Evolutionary conservation across 495 filamentous ascomycete genomes (phyloP), one percentile per base, ranked within the genome.

Genomic region (Annulohypoxylon stygium): DNA sequence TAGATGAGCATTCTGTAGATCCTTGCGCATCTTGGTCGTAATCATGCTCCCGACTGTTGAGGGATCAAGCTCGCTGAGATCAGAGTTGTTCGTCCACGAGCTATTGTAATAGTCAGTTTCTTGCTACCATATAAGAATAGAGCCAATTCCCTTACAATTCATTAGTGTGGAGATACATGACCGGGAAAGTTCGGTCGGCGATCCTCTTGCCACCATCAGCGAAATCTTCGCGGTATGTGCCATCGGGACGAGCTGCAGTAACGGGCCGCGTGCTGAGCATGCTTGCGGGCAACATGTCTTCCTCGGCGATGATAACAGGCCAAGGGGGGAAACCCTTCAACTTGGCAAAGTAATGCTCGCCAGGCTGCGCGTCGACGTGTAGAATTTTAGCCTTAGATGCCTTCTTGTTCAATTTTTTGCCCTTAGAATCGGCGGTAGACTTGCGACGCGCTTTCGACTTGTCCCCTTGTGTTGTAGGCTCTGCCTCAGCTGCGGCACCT

Each of bases 121-220:
- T 18, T 23, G 12, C 61, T 51, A 30, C 37, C 3, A 53, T 16
- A 65, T 30, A n/a, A 45, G 51, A 20, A 45, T 26, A 26, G 39
- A 25, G 37, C 30, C 5, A 20, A 41, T 37, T 6, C 30, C 90
- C 94, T 87, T 83, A 98, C 95, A 98, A 98, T 85, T 97, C 93
- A 78, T 97, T 97, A 61, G 94, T 97, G 66, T 90, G 85, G 62
- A 98, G 84, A 81, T 96, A 98, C 94, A 97, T 97, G 70, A 98
- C 90, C 2, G 95, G 93, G 79, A 92, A 97, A 4, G 92, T 94
- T 47, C 95, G 87, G 79, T 97, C 93, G 43, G 89, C 86, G 16
- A 86, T 90, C 62, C 93, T 91, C 84, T 93, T 94, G 67, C 91
- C 94, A 65, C 89, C 93, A 74, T 96, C 93, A 30, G 88, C 87